These are phyloP conservation scores for Tripterygium wilfordii DNA, from an alignment of 177 flowering plant genomes.

Conservation along the genomic window DNA sequence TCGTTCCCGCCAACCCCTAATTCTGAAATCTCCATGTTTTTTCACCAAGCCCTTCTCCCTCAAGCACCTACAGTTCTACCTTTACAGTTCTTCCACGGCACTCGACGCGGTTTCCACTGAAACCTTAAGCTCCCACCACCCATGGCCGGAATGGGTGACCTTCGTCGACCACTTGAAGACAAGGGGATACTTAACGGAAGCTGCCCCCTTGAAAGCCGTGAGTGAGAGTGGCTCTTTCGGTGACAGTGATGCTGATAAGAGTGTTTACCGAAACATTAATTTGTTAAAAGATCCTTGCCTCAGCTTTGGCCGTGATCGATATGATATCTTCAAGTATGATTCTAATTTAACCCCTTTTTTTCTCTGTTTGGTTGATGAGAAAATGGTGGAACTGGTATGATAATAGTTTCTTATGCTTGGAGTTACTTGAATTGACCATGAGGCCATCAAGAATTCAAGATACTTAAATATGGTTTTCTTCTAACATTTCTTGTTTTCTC, in stretches of 20 bases:
- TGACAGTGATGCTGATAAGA: not conserved
- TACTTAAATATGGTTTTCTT: no score
- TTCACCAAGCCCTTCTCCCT: conserved; percentile 8
- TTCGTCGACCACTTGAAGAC: conserved; percentile 61
- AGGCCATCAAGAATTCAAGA: no score
- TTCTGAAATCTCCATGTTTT: conserved; percentile 4
- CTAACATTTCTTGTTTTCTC: conserved; percentile 1
- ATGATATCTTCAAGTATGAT: conserved; percentile 62
- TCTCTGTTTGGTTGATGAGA: conserved; percentile 1
- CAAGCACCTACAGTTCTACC: conserved; percentile 5
- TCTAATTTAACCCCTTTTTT: not conserved
- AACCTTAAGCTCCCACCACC: conserved; percentile 26
- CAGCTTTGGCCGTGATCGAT: conserved; percentile 78
- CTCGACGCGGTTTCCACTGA: conserved; percentile 9
- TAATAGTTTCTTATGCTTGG: no score
- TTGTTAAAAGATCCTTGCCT: conserved; percentile 59
- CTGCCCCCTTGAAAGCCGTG: not conserved
- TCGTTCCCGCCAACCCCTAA: conserved; percentile 9
- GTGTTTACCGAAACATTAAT: conserved; percentile 32
- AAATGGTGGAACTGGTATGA: no score
- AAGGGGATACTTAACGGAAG: conserved; percentile 46
- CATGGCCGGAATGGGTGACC: conserved; percentile 84
- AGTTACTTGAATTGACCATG: no score
- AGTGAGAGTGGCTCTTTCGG: conserved; percentile 7
- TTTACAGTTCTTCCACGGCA: conserved; percentile 22